Base-by-base conservation (phyloP, 768 basidiomycete species). In the Amanita jacksonii region DNA sequence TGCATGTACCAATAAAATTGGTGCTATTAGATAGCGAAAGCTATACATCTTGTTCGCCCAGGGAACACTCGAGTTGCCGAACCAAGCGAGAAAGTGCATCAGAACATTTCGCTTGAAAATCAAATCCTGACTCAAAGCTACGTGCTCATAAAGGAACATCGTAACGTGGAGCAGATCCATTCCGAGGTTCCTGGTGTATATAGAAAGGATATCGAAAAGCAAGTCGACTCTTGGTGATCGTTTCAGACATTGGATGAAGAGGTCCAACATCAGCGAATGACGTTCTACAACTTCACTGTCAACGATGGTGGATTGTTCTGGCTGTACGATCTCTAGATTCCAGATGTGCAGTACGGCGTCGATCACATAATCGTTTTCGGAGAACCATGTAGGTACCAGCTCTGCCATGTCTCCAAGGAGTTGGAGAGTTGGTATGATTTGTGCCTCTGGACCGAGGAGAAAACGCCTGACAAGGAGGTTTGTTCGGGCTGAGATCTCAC, bases 61-160 rank as follows among this genome's bases (percentile, higher is more conserved):
- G 3, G 81, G 67, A 45, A 76, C 69, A 5, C 70, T 62, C 1
- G 64, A 54, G 43, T 84, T 77, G 38, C 76, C 75, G 61, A 93
- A 94, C 79, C 92, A 85, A 32, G 75, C 74, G 46, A 93, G 64
- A 62, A 97, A 98, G 43, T 87, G 80, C 59, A 80, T 70, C 27
- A 99, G 66, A 37, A 96, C 65, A 45, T 85, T 86, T n/a, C 88
- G 78, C 31, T 85, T 86, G 62, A 76, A 86, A 36, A 74, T 64
- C 16, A 75, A 57, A 50, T 83, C 76, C 19, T 78, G 68, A 55
- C 73, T 83, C 39, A 85, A 63, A 1, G 91, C 87, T 20, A 93
- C 85, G 53, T 90, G 85, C 9, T 72, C 67, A 55, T 91, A 94
- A 3, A 99, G 73, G 68, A 96, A 98, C 44, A 81, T 80, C 0